Conservation (phyloP, 371 early-diverging fungal species). For the Mucor saturninus region DNA sequence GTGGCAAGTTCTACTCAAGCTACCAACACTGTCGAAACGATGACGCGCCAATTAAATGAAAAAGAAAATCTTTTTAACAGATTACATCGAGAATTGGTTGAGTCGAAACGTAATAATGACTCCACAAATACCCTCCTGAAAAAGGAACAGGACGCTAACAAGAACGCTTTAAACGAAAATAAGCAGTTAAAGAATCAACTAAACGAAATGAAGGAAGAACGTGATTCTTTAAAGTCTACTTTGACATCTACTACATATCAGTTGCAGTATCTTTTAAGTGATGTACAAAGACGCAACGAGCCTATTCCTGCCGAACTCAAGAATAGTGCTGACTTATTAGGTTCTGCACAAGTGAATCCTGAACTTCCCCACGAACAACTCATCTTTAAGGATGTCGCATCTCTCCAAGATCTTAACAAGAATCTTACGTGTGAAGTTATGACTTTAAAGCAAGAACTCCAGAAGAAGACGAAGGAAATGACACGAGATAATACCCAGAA, state of each 20-base stretch:
- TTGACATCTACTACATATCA: slow-evolving; percentile 29
- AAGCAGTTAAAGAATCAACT: background rate
- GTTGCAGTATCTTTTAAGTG: slow-evolving; percentile 19
- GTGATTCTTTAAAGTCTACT: slow-evolving; percentile 2
- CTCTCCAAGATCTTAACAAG: slow-evolving; percentile 18
- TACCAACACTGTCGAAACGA: background rate
- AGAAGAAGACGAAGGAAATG: background rate
- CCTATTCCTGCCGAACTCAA: slow-evolving; percentile 13
- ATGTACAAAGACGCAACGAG: slow-evolving; percentile 16
- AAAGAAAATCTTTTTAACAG: background rate
- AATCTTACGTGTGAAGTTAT: slow-evolving; percentile 3
- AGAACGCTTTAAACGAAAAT: background rate
- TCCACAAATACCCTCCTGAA: background rate
- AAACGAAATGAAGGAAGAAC: slow-evolving; percentile 5
- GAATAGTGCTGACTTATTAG: background rate
- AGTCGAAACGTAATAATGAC: background rate
- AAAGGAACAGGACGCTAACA: background rate
- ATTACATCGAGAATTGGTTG: slow-evolving; percentile 1
- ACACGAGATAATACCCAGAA: background rate
- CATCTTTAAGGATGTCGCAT: slow-evolving; percentile 16
- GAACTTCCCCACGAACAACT: slow-evolving; percentile 12
- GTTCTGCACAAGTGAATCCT: background rate
- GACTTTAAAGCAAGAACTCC: background rate
- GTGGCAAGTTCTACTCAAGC: background rate
- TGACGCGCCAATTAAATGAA: slow-evolving; percentile 11